These are phyloP conservation scores for Botrytis cinerea DNA, from an alignment of 2,329 filamentous ascomycete genomes.

Conservation along the genomic window DNA sequence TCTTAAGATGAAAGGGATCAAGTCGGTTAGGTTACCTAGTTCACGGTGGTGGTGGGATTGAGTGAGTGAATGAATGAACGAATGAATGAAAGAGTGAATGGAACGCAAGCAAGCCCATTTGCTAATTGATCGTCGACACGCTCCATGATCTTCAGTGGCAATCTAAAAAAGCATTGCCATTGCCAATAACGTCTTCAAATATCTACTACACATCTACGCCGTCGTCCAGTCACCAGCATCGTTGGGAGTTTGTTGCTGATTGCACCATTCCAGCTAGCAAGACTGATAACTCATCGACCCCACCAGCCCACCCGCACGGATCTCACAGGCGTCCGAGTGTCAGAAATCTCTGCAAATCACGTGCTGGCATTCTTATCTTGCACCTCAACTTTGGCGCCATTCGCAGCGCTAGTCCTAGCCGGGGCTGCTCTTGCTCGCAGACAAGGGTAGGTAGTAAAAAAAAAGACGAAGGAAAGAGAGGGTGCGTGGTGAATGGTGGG, in stretches of 20 bases:
- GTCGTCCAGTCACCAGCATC: too few relatives aligned
- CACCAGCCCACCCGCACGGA: conserved; percentile 8
- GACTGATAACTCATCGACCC: not conserved
- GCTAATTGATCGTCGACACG: not conserved
- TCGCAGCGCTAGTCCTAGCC: conserved; percentile 15
- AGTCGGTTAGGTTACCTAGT: too few relatives aligned
- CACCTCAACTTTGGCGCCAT: not conserved
- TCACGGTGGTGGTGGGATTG: too few relatives aligned
- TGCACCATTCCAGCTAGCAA: not conserved
- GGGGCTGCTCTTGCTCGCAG: conserved; percentile 10
- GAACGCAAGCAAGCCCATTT: too few relatives aligned
- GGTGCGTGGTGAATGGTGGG: not conserved
- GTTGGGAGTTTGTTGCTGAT: not conserved
- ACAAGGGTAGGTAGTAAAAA: not conserved
- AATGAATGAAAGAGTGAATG: too few relatives aligned
- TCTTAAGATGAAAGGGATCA: not conserved
- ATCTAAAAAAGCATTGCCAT: not conserved
- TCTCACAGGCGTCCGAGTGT: accelerated
- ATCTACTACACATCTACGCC: not conserved
- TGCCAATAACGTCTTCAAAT: not conserved
- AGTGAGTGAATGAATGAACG: too few relatives aligned
- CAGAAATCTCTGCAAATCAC: conserved; percentile 22
- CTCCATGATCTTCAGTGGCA: not conserved
- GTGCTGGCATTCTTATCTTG: not conserved
- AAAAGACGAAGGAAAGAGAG: not conserved